phyloP scores from a whole-genome alignment of 768 basidiomycete genomes.

The Boletus eberwhitei region DNA sequence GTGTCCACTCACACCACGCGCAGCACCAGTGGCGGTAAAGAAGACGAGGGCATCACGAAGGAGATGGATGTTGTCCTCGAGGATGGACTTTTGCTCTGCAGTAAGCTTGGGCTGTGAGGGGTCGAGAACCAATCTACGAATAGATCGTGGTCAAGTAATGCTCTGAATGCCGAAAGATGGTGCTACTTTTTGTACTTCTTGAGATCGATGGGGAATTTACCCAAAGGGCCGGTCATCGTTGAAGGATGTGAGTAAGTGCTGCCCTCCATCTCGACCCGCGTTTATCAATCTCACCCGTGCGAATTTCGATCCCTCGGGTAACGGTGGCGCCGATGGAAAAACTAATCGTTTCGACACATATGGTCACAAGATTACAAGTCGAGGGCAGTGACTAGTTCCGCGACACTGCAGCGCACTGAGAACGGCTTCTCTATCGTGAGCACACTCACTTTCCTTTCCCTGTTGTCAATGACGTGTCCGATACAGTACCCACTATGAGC shows the following conservation, averaged over 20 bases:
- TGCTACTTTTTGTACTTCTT: conserved; percentile 68
- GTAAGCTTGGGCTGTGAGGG: conserved; percentile 61
- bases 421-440: conserved; percentile 4
- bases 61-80: conserved; percentile 72
- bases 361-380: neutral
- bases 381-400: conserved; percentile 3
- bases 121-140: conserved; percentile 66
- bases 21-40: conserved; percentile 84
- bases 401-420: conserved; percentile 11
- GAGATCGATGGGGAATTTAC: conserved; percentile 75
- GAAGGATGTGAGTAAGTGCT: neutral
- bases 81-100: conserved; percentile 52
- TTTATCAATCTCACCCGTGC: conserved; percentile 27
- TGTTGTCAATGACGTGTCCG: neutral
- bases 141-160: conserved; percentile 6
- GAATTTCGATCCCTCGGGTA: conserved; percentile 16
- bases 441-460: conserved; percentile 6
- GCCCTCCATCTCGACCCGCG: neutral
- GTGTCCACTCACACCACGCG: conserved; percentile 84
- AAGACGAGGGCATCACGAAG: conserved; percentile 82
- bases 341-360: no score
- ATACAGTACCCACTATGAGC: neutral
- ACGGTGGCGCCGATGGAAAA: neutral
- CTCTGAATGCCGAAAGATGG: neutral
- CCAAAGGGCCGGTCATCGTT: conserved; percentile 41